Base-by-base conservation (phyloP, 192 early-diverging fungal species). In the Linnemannia exigua region DNA sequence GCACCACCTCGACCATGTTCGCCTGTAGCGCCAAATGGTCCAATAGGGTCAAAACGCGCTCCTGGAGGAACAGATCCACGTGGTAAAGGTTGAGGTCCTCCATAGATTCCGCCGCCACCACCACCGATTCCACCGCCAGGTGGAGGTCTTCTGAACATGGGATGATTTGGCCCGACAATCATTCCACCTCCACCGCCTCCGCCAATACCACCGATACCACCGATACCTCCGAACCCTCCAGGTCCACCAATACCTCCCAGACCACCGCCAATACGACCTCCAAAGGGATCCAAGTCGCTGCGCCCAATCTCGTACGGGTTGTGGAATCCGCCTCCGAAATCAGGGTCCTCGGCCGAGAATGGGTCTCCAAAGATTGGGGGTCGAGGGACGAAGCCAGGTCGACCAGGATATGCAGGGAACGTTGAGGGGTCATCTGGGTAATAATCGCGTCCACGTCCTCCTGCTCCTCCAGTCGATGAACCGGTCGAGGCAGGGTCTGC, bases 41-140 rank as follows among this genome's bases (percentile, higher is more conserved):
- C 91, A 77, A 98, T 96, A 9, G 97, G 97, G 84, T 99, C 97
- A 87, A 97, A 99, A 28, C 97, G 91, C 15, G 97, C 97, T 33
- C 96, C 96, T 17, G 96, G 92, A 14, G 95, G 95, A 66, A 95
- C 95, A 35, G 95, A 90, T 33, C 93, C 95, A 75, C 92, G 88
- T 28, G 95, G 95, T n/a, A 97, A 88, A 12, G 87, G 74, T 75
- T 88, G 88, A 25, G 92, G 92, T 17, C 93, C 93, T 20, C 92
- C 94, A 72, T 82, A 89, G 47, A 90, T 85, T 54, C 88, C 88
- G 38, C 91, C 77, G 37, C 89, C 78, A 33, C 86, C 81, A 31
- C 85, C 37, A 54, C n/a, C n/a, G n/a, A 61, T 44, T 28, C 88
- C 87, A 19, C 90, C 91, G 15, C 90, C 79, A 36, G 73, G 75